Evolutionary conservation across 2,329 filamentous ascomycete genomes (phyloP), one percentile per base, ranked within the genome.

Genomic region (Emydomyces testavorans): DNA sequence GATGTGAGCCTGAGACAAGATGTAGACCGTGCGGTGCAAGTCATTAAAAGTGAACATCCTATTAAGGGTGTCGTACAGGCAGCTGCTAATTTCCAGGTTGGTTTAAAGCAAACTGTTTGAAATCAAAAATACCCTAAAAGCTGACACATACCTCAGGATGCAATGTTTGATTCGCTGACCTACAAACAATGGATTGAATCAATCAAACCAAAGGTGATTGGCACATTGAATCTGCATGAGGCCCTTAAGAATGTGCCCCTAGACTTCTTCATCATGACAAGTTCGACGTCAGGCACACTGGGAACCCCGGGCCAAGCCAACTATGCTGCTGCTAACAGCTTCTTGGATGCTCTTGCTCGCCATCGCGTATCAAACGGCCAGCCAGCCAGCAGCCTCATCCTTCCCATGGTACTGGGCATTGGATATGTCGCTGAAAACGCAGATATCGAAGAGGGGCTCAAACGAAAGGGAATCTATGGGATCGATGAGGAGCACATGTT

Each of bases 81-180:
- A 0, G 40, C 40, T 8, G 21, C 15, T 7, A 31, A 6, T 31
- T 31, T 41, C 10, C 39, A 41, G 39, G 39, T 41, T 6, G 15
- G 26, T 16, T 41, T 8, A 3, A 15, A 29, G 28, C 6, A 13
- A 13, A 15, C 29, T 24, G 2, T 18, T 15, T 3, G 7, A 5
- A 37, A 20, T 18, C 20, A 11, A 5, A 37, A 20, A 37, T 37
- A 11, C n/a, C 5, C 31, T n/a, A 11, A 23, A 23, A 24, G 36
- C 36, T 39, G 13, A 39, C 18, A 2, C 31, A 34, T 10, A 3
- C 2, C 6, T 10, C 21, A 56, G 54, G 56, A 58, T 29, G 15
- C 18, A 2, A 16, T 62, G 3, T 66, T 65, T 42, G 52, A 60
- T 24, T 60, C 24, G 49, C 60, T 63, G 58, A 57, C 54, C 1